Base-by-base conservation (phyloP, 192 early-diverging fungal genomes). In the Allomyces macrogynus region DNA sequence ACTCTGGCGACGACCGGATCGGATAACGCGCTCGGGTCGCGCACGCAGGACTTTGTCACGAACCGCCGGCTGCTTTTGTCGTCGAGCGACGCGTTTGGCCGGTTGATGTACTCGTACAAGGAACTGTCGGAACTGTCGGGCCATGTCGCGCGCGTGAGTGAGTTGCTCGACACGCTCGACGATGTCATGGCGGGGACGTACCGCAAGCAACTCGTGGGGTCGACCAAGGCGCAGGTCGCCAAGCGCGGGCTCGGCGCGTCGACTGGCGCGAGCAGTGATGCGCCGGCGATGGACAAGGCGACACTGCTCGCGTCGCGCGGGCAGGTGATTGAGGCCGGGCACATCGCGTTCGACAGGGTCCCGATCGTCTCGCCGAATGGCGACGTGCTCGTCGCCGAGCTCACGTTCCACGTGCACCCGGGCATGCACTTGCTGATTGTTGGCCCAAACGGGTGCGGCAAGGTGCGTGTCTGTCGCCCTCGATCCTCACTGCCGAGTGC, bases 351-450 rank as follows among this genome's bases (percentile, higher is more conserved):
- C 69, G 72, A 78, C 63, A 80, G 89, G 70, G 89, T 95, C 8
- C 95, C 95, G 10, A 89, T 99, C 66, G 88, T 95, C 1, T 89
- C 90, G 10, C 95, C 92, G 24, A 91, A 89, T 72, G 93, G 95
- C 43, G 93, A 99, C 78, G 83, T 95, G 23, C 80, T 96, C 24
- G 82, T 96, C 27, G 84, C 83, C 62, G 80, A 85, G 65, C 74
- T 98, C 66, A 85, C 71, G 63, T 95, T 98, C 82, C 80, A 87
- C 67, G 87, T 96, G 44, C 84, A 83, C 67, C 87, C 91, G 18
- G 93, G 95, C 42, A 87, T 86, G 78, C 89, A 96, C 70, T 72
- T 94, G 44, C 77, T 98, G 70, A 91, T 96, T 70, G 83, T 90
- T 27, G 95, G 93, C 1, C 92, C 93, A 63, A 98, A 96, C 72